A percentile compares a stretch with the other conserved stretches of the same genome.
Conservation (phyloP, 1,284 basidiomycete genomes). For the Rhodotorula glutinis region DNA sequence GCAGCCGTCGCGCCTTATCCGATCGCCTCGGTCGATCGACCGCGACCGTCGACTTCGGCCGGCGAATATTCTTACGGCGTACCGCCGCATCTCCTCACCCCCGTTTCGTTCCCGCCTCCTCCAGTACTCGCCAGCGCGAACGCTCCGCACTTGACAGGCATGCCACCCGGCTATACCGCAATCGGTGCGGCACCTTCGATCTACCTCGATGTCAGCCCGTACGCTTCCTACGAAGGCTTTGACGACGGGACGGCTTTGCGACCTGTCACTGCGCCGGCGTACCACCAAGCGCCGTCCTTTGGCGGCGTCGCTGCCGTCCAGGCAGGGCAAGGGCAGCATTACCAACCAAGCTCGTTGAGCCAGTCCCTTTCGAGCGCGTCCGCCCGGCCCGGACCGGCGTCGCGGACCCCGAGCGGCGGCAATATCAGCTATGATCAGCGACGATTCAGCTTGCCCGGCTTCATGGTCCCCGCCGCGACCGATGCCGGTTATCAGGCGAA, state of each 20-base stretch:
- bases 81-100: constrained; percentile 26
- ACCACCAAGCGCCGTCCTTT: constrained; percentile 18
- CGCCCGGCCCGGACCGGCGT: no score
- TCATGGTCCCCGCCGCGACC: not conserved
- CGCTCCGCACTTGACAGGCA: no score
- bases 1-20: not conserved
- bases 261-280: constrained; percentile 25
- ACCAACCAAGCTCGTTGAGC: no score
- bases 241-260: constrained; percentile 8
- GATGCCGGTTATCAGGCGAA: not conserved
- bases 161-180: no score
- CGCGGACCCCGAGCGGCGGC: not conserved
- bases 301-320: not conserved
- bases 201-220: not conserved
- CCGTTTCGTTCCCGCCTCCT: not conserved
- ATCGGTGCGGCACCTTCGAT: no score
- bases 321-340: not conserved
- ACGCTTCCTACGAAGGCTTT: not conserved
- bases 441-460: not conserved
- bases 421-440: not conserved
- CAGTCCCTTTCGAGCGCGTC: not conserved
- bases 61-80: constrained; percentile 35
- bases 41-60: constrained; percentile 36
- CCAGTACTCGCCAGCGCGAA: not conserved
- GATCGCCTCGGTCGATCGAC: constrained; percentile 8